A percentile compares a stretch with the other conserved stretches of the same genome.
Conservation (phyloP, 768 basidiomycete species). For the Lactifluus piperatus region DNA sequence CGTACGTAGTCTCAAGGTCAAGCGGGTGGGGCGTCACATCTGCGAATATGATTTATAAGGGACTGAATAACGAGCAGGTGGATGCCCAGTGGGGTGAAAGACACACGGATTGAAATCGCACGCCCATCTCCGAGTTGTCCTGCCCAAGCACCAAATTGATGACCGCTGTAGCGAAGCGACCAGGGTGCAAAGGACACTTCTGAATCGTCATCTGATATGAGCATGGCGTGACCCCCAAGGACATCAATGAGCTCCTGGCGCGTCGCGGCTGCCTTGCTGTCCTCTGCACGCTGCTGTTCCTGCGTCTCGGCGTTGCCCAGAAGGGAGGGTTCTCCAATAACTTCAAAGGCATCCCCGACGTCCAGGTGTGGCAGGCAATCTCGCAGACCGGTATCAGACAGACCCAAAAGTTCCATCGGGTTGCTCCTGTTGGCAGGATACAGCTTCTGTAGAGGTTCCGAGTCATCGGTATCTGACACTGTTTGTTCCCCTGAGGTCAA, state of each 20-base stretch:
- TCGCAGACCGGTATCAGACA: slow-evolving; percentile 57
- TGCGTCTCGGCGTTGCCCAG: slow-evolving; percentile 24
- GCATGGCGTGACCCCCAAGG: slow-evolving; percentile 64
- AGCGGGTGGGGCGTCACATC: slow-evolving; percentile 72
- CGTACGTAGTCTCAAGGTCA: slow-evolving; percentile 49
- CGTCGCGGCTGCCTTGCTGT: slow-evolving; percentile 32
- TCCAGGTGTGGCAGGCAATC: slow-evolving; percentile 83
- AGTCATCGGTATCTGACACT: slow-evolving; percentile 24
- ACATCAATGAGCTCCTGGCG: slow-evolving; percentile 74
- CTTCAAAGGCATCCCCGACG: slow-evolving; percentile 70
- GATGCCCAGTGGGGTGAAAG: neutral
- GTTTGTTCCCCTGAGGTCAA: slow-evolving; percentile 27
- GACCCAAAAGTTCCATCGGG: slow-evolving; percentile 52
- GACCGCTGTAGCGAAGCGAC: slow-evolving; percentile 86
- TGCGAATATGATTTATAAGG: slow-evolving; percentile 24
- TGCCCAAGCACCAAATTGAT: slow-evolving; percentile 85
- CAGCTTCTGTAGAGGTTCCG: slow-evolving; percentile 36
- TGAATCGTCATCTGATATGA: slow-evolving; percentile 40
- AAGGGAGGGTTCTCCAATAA: slow-evolving; percentile 56
- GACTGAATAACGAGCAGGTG: neutral
- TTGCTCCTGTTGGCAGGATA: slow-evolving; percentile 43
- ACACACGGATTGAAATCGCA: slow-evolving; percentile 75
- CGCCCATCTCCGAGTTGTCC: slow-evolving; percentile 95
- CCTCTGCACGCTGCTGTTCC: slow-evolving; percentile 23
- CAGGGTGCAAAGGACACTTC: slow-evolving; percentile 47